Evolutionary conservation across 768 basidiomycete genomes (phyloP).

Genomic region (Mycena pura): DNA sequence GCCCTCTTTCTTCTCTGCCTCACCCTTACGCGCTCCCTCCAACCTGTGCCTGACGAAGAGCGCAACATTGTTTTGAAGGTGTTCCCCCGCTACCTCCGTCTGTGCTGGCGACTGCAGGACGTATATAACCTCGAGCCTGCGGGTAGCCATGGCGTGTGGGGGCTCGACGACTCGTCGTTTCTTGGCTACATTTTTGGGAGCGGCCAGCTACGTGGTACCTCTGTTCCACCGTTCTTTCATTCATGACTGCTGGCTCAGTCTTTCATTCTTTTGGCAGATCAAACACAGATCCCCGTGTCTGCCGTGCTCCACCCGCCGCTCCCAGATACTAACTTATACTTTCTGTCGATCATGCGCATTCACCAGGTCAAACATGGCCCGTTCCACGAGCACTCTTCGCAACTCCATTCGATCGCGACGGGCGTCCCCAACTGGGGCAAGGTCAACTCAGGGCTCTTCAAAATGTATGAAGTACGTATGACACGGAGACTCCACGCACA

Average conservation of each 20-base stretch:
- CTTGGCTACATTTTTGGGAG: conserved; percentile 92
- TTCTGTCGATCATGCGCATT: conserved; percentile 79
- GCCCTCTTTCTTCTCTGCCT: conserved; percentile 77
- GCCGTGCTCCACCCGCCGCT: conserved; percentile 65
- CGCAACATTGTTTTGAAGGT: conserved; percentile 63
- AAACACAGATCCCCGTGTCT: conserved; percentile 67
- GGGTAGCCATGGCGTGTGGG: conserved; percentile 98
- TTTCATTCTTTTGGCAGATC: conserved; percentile 51
- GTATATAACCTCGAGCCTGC: conserved; percentile 93
- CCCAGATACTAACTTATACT: conserved; percentile 79
- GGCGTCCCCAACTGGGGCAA: conserved; percentile 93
- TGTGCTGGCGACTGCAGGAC: conserved; percentile 89
- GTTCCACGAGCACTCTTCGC: conserved; percentile 92
- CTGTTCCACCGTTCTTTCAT: conserved; percentile 9
- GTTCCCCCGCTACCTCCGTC: conserved; percentile 77
- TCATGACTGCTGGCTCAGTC: too few relatives aligned
- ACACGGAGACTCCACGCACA: conserved; percentile 25
- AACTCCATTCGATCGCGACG: conserved; percentile 84
- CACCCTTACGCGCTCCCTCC: conserved; percentile 70
- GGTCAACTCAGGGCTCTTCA: conserved; percentile 87
- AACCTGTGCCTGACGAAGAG: conserved; percentile 66
- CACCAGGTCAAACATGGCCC: conserved; percentile 84
- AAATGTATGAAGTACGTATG: conserved; percentile 83
- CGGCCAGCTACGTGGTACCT: conserved; percentile 80
- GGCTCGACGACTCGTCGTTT: conserved; percentile 90